These are phyloP conservation scores for Pseudognaphalium luteoalbum DNA, from an alignment of 129 eudicot species.

Conservation along the genomic window DNA sequence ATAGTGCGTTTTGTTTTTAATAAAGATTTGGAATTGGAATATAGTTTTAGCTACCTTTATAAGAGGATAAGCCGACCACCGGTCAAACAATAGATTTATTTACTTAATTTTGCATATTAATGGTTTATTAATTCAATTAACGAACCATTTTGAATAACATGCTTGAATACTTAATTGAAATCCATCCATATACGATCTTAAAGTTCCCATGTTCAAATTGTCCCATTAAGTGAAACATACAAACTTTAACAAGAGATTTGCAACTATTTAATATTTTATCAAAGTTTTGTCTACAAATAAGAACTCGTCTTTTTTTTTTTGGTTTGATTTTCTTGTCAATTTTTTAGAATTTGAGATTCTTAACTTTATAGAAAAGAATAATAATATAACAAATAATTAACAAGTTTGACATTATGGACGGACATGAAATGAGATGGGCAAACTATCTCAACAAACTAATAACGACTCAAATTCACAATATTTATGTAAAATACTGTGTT, in stretches of 20 bases:
- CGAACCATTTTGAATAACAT: not conserved
- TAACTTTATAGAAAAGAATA: no score
- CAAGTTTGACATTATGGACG: no score
- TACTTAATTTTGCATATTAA: not conserved
- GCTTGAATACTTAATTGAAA: not conserved
- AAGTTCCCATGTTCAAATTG: conserved; percentile 22
- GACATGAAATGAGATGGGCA: no score
- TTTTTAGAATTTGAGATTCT: no score
- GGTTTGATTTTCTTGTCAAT: no score
- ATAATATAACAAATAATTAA: no score
- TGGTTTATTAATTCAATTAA: conserved; percentile 1
- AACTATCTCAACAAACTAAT: no score
- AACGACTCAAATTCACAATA: no score
- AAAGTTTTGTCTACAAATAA: not conserved
- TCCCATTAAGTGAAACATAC: conserved; percentile 7
- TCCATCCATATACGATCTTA: not conserved
- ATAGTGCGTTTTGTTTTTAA: not conserved
- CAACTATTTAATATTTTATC: not conserved
- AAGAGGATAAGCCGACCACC: conserved; percentile 23
- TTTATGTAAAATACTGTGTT: no score
- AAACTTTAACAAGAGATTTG: not conserved
- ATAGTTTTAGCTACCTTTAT: conserved; percentile 4
- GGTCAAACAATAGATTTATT: not conserved
- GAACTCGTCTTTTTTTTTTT: no score
- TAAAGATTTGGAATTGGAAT: not conserved